A percentile compares a stretch with the other conserved stretches of the same genome.
These are phyloP conservation scores for Termitomyces sp. DNA, from an alignment of 768 basidiomycete genomes.

Conservation along the genomic window DNA sequence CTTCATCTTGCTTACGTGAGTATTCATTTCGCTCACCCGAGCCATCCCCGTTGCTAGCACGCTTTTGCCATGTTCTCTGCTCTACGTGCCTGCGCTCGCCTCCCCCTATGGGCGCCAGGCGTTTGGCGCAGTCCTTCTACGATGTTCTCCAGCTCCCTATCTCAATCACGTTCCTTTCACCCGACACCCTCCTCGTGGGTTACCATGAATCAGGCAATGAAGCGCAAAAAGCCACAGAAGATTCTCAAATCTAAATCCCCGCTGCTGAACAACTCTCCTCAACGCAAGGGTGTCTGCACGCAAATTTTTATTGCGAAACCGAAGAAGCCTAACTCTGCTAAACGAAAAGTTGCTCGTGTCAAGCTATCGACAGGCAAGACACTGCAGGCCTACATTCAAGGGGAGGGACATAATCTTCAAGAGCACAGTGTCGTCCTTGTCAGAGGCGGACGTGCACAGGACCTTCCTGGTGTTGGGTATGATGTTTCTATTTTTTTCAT, in stretches of 20 bases:
- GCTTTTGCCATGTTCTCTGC: slow-evolving; percentile 31
- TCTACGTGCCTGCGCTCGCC: slow-evolving; percentile 27
- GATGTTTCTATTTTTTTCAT: slow-evolving; percentile 18
- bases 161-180: slow-evolving; percentile 52
- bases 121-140: slow-evolving; percentile 12
- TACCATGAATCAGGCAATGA: slow-evolving; percentile 87
- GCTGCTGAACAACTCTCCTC: slow-evolving; percentile 71
- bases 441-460: slow-evolving; percentile 94
- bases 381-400: slow-evolving; percentile 91
- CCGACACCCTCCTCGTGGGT: slow-evolving; percentile 48
- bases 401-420: slow-evolving; percentile 97
- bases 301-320: slow-evolving; percentile 79
- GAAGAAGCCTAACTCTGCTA: slow-evolving; percentile 98
- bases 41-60: background rate
- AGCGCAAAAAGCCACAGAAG: slow-evolving; percentile 59
- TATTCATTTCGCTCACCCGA: background rate
- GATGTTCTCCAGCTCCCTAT: slow-evolving; percentile 6
- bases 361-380: slow-evolving; percentile 88
- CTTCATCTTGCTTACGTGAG: slow-evolving; percentile 5
- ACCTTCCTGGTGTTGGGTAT: slow-evolving; percentile 95
- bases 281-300: slow-evolving; percentile 89
- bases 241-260: slow-evolving; percentile 65
- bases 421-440: slow-evolving; percentile 95
- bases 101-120: slow-evolving; percentile 23
- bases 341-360: slow-evolving; percentile 93